These are phyloP conservation scores for Populus deltoides DNA, from an alignment of 345 rosid species.

Conservation along the genomic window DNA sequence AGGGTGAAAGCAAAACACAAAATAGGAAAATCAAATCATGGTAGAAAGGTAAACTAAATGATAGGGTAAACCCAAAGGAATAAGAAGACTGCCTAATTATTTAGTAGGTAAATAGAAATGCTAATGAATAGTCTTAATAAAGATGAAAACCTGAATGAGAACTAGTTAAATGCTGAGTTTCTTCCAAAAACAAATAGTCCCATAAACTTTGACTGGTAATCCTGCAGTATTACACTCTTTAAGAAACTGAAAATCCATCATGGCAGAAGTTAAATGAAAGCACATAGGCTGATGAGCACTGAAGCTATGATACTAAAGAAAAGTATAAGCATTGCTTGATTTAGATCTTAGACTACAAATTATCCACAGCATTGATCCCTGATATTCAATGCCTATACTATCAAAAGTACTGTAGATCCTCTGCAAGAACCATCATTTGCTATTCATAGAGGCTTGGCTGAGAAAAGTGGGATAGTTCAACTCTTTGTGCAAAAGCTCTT, in stretches of 20 bases:
- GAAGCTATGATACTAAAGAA: neutral
- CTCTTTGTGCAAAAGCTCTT: neutral
- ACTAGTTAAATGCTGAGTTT: neutral
- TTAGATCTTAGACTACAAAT: neutral
- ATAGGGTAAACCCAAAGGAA: neutral
- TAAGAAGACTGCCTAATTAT: neutral
- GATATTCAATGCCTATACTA: neutral
- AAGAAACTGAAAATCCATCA: neutral
- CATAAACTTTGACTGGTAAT: neutral
- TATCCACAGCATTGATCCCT: neutral
- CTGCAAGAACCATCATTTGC: neutral
- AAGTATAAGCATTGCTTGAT: neutral
- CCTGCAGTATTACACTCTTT: neutral
- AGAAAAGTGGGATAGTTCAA: neutral
- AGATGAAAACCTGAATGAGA: neutral
- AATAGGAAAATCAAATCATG: neutral
- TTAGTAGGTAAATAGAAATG: neutral
- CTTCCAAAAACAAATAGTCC: neutral
- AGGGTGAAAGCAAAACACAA: neutral
- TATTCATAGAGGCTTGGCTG: neutral
- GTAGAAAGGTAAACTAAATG: neutral
- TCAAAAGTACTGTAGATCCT: neutral
- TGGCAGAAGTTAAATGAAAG: neutral
- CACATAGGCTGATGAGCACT: neutral
- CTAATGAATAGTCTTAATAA: neutral